These are phyloP conservation scores for Suhomyces bokatorum DNA, from an alignment of 1,139 yeast species.

Conservation along the genomic window DNA sequence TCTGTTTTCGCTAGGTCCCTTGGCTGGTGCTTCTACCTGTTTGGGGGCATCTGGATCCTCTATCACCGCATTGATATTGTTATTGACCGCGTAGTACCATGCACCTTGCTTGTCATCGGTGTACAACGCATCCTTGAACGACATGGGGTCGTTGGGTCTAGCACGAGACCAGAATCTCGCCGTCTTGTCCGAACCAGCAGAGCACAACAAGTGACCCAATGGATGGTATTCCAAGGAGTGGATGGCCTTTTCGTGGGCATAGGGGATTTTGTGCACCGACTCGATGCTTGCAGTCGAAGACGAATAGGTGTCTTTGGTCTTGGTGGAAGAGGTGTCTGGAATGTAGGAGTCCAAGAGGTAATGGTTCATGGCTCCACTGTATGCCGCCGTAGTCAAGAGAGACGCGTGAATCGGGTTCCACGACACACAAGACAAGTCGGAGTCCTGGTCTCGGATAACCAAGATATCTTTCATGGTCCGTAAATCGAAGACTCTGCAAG, in stretches of 20 bases:
- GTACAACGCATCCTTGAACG: slow-evolving; percentile 79
- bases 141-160: slow-evolving; percentile 83
- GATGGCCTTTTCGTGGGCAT: slow-evolving; percentile 92
- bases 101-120: slow-evolving; percentile 71
- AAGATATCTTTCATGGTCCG: slow-evolving; percentile 78
- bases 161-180: slow-evolving; percentile 96
- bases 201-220: slow-evolving; percentile 83
- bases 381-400: slow-evolving; percentile 81
- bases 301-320: slow-evolving; percentile 7
- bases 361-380: slow-evolving; percentile 83
- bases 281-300: slow-evolving; percentile 25
- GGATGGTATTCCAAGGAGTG: slow-evolving; percentile 93
- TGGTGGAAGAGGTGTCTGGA: slow-evolving; percentile 23
- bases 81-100: slow-evolving; percentile 71
- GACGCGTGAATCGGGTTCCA: slow-evolving; percentile 94
- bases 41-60: slow-evolving; percentile 28
- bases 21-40: slow-evolving; percentile 1
- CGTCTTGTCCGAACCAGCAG: slow-evolving; percentile 92
- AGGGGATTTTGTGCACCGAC: slow-evolving; percentile 71
- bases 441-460: slow-evolving; percentile 74
- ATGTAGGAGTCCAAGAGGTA: slow-evolving; percentile 64
- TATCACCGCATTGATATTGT: slow-evolving; percentile 59
- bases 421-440: slow-evolving; percentile 80
- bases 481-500: slow-evolving; percentile 84
- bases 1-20: slow-evolving; percentile 1